Percentiles rank a stretch among this genome's conserved stretches.
Conservation (phyloP, 2,329 filamentous ascomycete genomes). For the Penicillium sp. region DNA sequence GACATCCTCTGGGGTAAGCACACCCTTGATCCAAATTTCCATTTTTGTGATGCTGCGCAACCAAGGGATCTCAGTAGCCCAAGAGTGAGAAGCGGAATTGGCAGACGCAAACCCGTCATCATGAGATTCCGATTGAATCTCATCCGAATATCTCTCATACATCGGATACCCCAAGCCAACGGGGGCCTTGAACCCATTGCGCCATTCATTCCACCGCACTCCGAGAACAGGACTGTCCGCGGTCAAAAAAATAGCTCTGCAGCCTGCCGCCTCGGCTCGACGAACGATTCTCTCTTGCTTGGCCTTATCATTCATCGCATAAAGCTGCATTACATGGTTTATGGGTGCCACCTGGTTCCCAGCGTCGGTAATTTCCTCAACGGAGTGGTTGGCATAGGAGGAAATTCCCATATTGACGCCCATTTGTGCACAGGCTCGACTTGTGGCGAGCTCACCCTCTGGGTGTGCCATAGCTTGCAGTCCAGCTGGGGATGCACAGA, state of each 20-base stretch:
- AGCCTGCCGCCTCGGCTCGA: slow-evolving; percentile 36
- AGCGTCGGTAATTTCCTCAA: slow-evolving; percentile 50
- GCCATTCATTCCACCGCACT: slow-evolving; percentile 54
- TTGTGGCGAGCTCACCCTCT: slow-evolving; percentile 56
- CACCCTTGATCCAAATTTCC: slow-evolving; percentile 40
- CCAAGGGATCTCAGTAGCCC: slow-evolving; percentile 54
- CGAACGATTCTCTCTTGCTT: slow-evolving; percentile 29
- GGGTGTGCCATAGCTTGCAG: slow-evolving; percentile 56
- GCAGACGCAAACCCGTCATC: slow-evolving; percentile 25
- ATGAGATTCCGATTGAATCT: slow-evolving; percentile 24
- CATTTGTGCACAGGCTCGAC: slow-evolving; percentile 46
- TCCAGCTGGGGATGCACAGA: slow-evolving; percentile 57
- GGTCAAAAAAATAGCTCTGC: slow-evolving; percentile 56
- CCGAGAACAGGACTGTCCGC: slow-evolving; percentile 59
- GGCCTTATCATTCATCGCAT: slow-evolving; percentile 26
- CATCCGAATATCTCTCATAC: slow-evolving; percentile 24
- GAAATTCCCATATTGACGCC: slow-evolving; percentile 53
- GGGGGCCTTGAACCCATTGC: slow-evolving; percentile 54
- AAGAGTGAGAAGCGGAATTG: slow-evolving; percentile 36
- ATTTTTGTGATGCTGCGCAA: slow-evolving; percentile 51
- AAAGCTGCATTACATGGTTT: slow-evolving; percentile 29
- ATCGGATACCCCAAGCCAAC: slow-evolving; percentile 45
- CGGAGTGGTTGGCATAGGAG: slow-evolving; percentile 47
- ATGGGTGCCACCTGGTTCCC: slow-evolving; percentile 21
- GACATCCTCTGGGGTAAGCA: slow-evolving; percentile 39